Percentiles rank a stretch among this genome's conserved stretches.
These are phyloP conservation scores for Ustilago lituana DNA, from an alignment of 1,284 basidiomycete species.

Conservation along the genomic window DNA sequence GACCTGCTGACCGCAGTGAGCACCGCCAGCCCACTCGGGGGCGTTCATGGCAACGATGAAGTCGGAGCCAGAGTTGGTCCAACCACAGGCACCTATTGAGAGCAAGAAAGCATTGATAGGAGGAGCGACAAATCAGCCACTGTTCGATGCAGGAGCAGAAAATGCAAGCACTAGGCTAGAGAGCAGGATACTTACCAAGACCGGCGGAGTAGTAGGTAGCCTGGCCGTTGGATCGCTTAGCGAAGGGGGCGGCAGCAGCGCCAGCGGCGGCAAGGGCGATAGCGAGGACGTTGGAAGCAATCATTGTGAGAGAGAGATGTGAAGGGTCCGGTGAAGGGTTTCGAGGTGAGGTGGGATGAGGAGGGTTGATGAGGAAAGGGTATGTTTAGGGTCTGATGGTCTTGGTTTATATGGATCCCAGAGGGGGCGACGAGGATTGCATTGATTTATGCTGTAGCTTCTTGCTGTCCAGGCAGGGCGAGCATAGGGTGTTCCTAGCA, in stretches of 20 bases:
- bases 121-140: too few species aligned
- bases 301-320: slow-evolving; percentile 43
- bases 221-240: slow-evolving; percentile 46
- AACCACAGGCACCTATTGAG: slow-evolving; percentile 51
- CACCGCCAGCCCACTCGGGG: slow-evolving; percentile 50
- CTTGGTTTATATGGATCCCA: slow-evolving; percentile 30
- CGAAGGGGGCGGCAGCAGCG: slow-evolving; percentile 51
- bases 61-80: slow-evolving; percentile 51
- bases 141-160: too few species aligned
- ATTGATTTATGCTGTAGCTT: slow-evolving; percentile 20
- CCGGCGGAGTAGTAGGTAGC: slow-evolving; percentile 61
- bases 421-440: neutral
- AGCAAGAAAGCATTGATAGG: too few species aligned
- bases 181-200: too few species aligned
- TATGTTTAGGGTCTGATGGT: neutral
- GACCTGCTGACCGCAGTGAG: slow-evolving; percentile 74
- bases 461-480: slow-evolving; percentile 1
- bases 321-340: slow-evolving; percentile 1
- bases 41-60: slow-evolving; percentile 64
- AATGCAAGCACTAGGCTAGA: too few species aligned
- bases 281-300: slow-evolving; percentile 53
- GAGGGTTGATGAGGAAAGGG: slow-evolving; percentile 6
- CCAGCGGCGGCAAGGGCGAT: slow-evolving; percentile 49
- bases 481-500: slow-evolving; percentile 26
- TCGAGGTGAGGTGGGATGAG: neutral